These are phyloP conservation scores for Linnemannia exigua DNA, from an alignment of 192 early-diverging fungal species.

Conservation along the genomic window DNA sequence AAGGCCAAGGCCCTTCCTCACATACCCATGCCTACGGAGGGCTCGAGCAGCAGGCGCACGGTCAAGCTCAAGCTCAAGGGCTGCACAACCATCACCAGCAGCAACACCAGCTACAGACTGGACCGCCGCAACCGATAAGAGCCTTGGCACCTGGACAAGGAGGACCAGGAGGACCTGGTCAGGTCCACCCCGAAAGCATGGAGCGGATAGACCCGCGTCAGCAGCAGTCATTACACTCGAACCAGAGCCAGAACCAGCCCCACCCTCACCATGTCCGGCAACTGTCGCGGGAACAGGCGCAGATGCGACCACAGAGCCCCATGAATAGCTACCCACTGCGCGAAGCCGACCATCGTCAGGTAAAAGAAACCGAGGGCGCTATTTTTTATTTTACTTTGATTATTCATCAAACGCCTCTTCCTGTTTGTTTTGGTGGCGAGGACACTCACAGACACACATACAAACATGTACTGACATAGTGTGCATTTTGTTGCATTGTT, in stretches of 20 bases:
- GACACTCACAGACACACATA: neutral
- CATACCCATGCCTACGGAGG: neutral
- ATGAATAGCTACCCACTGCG: neutral
- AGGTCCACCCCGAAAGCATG: neutral
- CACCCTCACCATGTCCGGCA: slow-evolving; percentile 16
- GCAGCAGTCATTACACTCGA: neutral
- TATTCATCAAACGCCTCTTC: neutral
- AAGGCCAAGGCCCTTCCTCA: neutral
- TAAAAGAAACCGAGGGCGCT: neutral
- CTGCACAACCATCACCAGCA: neutral
- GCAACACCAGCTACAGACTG: neutral
- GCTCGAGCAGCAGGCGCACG: neutral
- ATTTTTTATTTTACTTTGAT: neutral
- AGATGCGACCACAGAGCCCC: slow-evolving; percentile 18
- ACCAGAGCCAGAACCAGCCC: neutral
- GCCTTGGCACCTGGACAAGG: slow-evolving; percentile 16
- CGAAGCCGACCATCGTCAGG: neutral
- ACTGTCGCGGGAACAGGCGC: slow-evolving; percentile 15
- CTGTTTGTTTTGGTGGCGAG: neutral
- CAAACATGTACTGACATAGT: too few species aligned
- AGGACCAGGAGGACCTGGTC: too few species aligned
- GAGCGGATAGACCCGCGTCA: slow-evolving; percentile 14
- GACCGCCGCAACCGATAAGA: neutral
- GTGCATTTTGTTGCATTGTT: neutral
- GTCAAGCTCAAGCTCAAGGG: neutral